Evolutionary conservation across 768 basidiomycete species (phyloP).

Genomic region (Mycena pura): DNA sequence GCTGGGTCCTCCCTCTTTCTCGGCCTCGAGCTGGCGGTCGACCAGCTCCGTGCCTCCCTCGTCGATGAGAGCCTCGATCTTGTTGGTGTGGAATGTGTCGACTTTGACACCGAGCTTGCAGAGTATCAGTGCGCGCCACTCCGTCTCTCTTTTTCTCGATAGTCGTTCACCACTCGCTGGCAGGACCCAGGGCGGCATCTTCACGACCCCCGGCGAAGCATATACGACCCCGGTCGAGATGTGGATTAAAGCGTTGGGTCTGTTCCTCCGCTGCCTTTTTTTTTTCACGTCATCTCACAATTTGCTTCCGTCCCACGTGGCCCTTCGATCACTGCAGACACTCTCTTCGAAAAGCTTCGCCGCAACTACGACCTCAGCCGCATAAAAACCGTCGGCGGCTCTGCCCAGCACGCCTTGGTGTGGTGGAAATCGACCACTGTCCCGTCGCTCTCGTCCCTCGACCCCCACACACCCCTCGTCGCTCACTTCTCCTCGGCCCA

Average conservation of each 20-base stretch:
- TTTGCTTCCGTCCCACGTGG: conserved; percentile 36
- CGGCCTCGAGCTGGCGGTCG: conserved; percentile 84
- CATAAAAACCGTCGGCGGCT: conserved; percentile 79
- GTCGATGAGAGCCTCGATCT: conserved; percentile 85
- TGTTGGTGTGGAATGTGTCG: conserved; percentile 81
- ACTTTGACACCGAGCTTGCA: conserved; percentile 80
- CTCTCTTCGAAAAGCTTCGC: conserved; percentile 76
- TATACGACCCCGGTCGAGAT: conserved; percentile 90
- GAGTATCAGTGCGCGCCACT: conserved; percentile 76
- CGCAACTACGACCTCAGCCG: conserved; percentile 72
- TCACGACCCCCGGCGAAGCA: conserved; percentile 85
- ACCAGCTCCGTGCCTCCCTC: conserved; percentile 83
- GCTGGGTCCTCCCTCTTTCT: conserved; percentile 66
- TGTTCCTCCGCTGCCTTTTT: conserved; percentile 35
- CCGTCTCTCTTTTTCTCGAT: conserved; percentile 22
- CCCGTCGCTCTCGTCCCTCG: conserved; percentile 73
- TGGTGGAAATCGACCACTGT: conserved; percentile 88
- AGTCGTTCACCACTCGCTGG: conserved; percentile 12
- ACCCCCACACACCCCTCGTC: conserved; percentile 73
- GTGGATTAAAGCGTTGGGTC: conserved; percentile 89
- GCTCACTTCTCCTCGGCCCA: conserved; percentile 70
- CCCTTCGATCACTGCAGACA: conserved; percentile 53
- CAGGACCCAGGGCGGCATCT: conserved; percentile 87
- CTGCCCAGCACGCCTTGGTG: conserved; percentile 83
- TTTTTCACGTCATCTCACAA: conserved; percentile 40